phyloP scores from a whole-genome alignment of 331 rosid species.

The Malus hybrid region DNA sequence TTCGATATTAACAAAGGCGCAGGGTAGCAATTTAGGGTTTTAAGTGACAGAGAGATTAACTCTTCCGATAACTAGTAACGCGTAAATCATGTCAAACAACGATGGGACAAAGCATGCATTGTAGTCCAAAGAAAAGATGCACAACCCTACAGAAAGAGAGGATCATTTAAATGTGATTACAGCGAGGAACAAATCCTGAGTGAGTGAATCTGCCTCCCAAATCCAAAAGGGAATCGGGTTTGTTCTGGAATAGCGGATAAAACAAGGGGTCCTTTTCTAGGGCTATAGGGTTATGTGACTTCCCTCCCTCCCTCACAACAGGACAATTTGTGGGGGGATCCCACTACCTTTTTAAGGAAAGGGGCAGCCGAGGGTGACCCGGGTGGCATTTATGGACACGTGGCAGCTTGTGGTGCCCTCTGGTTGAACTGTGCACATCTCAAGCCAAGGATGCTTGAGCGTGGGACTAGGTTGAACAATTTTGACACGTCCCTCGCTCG shows the following conservation, averaged over 20 bases:
- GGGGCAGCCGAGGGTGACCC: constrained; percentile 12
- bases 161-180: neutral
- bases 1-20: too few species aligned
- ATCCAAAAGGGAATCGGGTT: too few species aligned
- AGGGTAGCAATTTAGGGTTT: too few species aligned
- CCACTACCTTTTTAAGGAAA: constrained; percentile 40
- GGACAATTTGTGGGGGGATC: constrained; percentile 21
- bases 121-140: neutral
- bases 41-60: too few species aligned
- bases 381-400: constrained; percentile 13
- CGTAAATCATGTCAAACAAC: neutral
- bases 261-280: neutral
- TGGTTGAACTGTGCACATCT: constrained; percentile 2
- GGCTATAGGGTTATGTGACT: neutral
- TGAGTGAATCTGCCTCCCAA: neutral
- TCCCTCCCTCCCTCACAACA: neutral
- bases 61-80: neutral
- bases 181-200: neutral
- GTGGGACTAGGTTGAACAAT: neutral
- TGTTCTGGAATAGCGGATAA: neutral
- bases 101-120: neutral
- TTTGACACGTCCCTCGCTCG: neutral
- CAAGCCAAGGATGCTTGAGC: neutral
- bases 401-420: neutral
- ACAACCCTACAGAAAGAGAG: neutral